Evolutionary conservation across 768 basidiomycete species (phyloP).

Genomic region (Pulveroboletus sp.): DNA sequence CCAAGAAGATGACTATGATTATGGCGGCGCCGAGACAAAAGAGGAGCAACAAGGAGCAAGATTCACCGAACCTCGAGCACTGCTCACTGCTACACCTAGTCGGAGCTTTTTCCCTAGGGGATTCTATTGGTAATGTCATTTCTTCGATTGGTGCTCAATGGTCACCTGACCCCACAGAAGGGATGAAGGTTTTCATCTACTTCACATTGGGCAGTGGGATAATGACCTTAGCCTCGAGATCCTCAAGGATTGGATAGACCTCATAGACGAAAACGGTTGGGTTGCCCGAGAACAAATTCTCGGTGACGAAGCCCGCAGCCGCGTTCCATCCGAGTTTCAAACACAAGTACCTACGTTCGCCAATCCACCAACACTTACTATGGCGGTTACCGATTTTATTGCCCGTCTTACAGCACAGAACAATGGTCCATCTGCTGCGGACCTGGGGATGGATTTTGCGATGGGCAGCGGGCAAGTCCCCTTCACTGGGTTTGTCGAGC

Average conservation of each 20-base stretch:
- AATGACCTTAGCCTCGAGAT: constrained; percentile 90
- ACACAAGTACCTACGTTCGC: constrained; percentile 93
- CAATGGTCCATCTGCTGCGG: constrained; percentile 49
- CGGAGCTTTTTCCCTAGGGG: constrained; percentile 96
- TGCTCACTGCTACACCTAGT: constrained; percentile 92
- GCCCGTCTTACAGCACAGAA: constrained; percentile 55
- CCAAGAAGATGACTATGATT: constrained; percentile 50
- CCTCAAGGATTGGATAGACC: constrained; percentile 81
- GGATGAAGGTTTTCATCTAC: constrained; percentile 97
- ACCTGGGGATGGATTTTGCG: constrained; percentile 66
- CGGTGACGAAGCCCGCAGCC: constrained; percentile 94
- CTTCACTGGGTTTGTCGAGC: constrained; percentile 30
- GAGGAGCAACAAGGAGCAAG: constrained; percentile 50
- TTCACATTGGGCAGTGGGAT: constrained; percentile 92
- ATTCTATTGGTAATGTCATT: constrained; percentile 85
- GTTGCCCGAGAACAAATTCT: constrained; percentile 95
- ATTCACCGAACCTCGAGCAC: constrained; percentile 68
- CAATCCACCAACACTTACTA: constrained; percentile 91
- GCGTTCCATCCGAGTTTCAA: constrained; percentile 87
- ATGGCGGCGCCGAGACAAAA: constrained; percentile 37
- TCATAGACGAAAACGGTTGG: constrained; percentile 95
- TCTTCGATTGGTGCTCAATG: neutral
- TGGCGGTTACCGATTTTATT: constrained; percentile 92
- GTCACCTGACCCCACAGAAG: constrained; percentile 35
- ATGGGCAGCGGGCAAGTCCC: constrained; percentile 52